Evolutionary conservation across 441 rosid species (phyloP).

Genomic region (Croton setiger): DNA sequence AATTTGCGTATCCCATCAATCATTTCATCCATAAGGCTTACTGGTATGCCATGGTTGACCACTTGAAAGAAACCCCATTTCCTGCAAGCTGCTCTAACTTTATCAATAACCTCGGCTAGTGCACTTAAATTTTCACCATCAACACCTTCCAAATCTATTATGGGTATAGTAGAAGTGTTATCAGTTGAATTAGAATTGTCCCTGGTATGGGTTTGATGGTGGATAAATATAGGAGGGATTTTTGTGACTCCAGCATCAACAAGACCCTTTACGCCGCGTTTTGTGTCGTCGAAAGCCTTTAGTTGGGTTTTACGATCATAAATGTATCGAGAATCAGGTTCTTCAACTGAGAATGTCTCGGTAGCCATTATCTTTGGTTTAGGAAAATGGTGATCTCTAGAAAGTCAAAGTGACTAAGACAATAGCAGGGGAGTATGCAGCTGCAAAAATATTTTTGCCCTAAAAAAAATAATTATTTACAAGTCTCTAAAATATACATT

Average conservation of each 20-base stretch:
- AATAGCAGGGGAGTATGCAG: no score
- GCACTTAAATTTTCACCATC: not conserved
- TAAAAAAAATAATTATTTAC: no score
- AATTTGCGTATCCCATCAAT: slow-evolving; percentile 15
- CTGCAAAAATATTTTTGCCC: no score
- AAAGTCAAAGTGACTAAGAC: no score
- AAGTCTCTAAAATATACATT: no score
- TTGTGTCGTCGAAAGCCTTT: not conserved
- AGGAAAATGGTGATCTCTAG: no score
- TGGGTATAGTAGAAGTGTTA: slow-evolving; percentile 16
- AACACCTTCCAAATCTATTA: slow-evolving; percentile 23
- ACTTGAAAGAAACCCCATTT: slow-evolving; percentile 25
- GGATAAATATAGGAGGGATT: not conserved
- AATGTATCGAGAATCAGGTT: not conserved
- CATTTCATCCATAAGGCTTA: slow-evolving; percentile 5
- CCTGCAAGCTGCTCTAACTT: slow-evolving; percentile 13
- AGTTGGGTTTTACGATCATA: not conserved
- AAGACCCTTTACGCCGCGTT: not conserved
- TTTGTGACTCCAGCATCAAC: not conserved
- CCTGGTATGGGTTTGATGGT: not conserved
- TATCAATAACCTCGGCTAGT: not conserved
- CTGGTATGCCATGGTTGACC: slow-evolving; percentile 19
- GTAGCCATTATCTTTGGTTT: not conserved
- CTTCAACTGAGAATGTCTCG: not conserved
- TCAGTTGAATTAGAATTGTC: not conserved